Evolutionary conservation across 257 asterid genomes (phyloP).

Genomic region (Nicotiana undulata): DNA sequence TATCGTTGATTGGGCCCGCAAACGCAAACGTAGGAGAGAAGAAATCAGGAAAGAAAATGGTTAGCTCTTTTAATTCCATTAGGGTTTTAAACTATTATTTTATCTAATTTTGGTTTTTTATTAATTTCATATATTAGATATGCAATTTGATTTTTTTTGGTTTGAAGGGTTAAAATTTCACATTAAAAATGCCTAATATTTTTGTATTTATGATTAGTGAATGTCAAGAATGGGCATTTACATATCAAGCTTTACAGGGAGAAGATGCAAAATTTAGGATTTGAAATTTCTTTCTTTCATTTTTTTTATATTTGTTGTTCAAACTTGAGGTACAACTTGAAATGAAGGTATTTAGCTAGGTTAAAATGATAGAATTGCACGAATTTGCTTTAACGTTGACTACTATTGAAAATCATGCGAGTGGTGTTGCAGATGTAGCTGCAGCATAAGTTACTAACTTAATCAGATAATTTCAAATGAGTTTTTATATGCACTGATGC

Average conservation of each 20-base stretch:
- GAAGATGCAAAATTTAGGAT: not conserved
- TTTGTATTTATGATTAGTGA: not conserved
- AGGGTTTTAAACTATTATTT: not conserved
- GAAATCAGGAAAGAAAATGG: conserved; percentile 47
- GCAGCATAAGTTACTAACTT: not conserved
- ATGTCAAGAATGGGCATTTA: not conserved
- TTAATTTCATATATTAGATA: not conserved
- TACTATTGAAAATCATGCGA: not conserved
- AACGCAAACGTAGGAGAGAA: conserved; percentile 84
- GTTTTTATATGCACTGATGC: too few species aligned
- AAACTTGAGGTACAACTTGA: too few species aligned
- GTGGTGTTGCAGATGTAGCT: not conserved
- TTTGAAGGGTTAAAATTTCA: not conserved
- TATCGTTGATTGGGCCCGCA: conserved; percentile 55
- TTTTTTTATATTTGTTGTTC: not conserved
- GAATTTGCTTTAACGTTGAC: too few species aligned
- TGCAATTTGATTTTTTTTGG: not conserved
- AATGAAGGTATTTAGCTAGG: too few species aligned
- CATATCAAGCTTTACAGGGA: not conserved
- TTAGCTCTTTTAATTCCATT: not conserved
- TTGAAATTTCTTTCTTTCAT: not conserved
- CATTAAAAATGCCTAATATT: not conserved
- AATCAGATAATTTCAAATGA: not conserved
- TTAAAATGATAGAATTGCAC: too few species aligned
- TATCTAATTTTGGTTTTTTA: not conserved